These are phyloP conservation scores for Neurospora sp. DNA, from an alignment of 495 filamentous ascomycete genomes.

Conservation along the genomic window DNA sequence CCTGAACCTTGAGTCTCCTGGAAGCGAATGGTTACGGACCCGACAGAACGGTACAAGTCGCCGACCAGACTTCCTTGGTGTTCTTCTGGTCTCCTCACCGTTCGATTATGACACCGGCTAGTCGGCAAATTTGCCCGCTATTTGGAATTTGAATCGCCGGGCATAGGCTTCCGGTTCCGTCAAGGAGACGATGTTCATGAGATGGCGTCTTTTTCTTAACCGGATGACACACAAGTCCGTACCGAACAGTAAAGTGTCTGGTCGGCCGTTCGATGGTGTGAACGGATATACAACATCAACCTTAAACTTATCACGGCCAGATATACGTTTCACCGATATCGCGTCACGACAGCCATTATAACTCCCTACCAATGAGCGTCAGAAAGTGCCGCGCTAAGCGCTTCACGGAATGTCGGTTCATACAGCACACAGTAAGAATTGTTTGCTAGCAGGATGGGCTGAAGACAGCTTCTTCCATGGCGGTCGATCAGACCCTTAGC, in stretches of 20 bases:
- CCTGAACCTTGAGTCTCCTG: neutral
- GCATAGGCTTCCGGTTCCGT: neutral
- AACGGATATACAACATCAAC: neutral
- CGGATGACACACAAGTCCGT: neutral
- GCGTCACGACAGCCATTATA: neutral
- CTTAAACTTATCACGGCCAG: neutral
- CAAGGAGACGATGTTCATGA: neutral
- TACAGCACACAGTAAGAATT: neutral
- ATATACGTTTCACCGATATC: neutral
- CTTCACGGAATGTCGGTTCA: neutral
- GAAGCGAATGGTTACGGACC: neutral
- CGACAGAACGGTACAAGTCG: neutral
- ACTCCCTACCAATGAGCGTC: neutral
- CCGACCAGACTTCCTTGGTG: neutral
- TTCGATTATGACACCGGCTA: neutral
- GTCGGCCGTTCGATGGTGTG: neutral
- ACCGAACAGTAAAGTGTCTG: neutral
- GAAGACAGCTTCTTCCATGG: neutral
- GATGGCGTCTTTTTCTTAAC: neutral
- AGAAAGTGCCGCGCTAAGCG: neutral
- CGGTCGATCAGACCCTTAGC: neutral
- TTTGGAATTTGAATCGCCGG: neutral
- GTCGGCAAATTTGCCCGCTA: neutral
- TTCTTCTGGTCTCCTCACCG: neutral
- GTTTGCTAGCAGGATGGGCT: neutral